A percentile compares a stretch with the other conserved stretches of the same genome.
Evolutionary conservation across 2,329 filamentous ascomycete species (phyloP).

Genomic region (Domatiomyces globalis): DNA sequence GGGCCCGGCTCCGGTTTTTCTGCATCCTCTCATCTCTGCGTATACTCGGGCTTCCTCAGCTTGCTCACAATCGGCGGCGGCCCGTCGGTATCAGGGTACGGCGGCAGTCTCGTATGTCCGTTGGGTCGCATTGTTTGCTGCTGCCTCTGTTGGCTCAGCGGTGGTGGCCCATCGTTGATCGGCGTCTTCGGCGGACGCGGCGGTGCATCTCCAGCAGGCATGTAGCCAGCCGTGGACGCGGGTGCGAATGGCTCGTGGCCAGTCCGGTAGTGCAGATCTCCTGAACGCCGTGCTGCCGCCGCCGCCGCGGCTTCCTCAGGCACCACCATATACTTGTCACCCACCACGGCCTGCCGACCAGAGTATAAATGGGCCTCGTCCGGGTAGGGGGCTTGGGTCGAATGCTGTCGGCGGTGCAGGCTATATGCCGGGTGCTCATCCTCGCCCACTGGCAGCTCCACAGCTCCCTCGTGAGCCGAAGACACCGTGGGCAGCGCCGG

Average conservation of each 20-base stretch:
- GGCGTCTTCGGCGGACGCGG: constrained; percentile 67
- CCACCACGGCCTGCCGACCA: constrained; percentile 33
- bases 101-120: constrained; percentile 25
- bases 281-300: constrained; percentile 6
- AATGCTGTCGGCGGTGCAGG: constrained; percentile 22
- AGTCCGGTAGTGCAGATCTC: constrained; percentile 22
- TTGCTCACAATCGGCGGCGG: constrained; percentile 75
- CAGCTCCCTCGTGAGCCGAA: constrained; percentile 35
- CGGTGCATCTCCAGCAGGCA: constrained; percentile 36
- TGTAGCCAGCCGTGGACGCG: constrained; percentile 18
- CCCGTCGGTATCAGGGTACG: constrained; percentile 69
- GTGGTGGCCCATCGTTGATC: constrained; percentile 27
- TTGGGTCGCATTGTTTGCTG: constrained; percentile 25
- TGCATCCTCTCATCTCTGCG: constrained; percentile 16
- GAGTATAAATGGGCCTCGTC: constrained; percentile 22
- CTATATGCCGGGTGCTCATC: constrained; percentile 33
- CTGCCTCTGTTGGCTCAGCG: constrained; percentile 18
- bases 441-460: constrained; percentile 42
- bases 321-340: constrained; percentile 54
- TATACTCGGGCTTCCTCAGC: constrained; percentile 68
- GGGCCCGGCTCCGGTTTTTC: too few species aligned
- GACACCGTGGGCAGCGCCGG: constrained; percentile 23
- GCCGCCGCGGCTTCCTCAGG: constrained; percentile 39
- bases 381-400: constrained; percentile 21
- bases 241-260: constrained; percentile 24